Conservation (phyloP, 169 alveolate genomes). For the Plasmodium falciparum region DNA sequence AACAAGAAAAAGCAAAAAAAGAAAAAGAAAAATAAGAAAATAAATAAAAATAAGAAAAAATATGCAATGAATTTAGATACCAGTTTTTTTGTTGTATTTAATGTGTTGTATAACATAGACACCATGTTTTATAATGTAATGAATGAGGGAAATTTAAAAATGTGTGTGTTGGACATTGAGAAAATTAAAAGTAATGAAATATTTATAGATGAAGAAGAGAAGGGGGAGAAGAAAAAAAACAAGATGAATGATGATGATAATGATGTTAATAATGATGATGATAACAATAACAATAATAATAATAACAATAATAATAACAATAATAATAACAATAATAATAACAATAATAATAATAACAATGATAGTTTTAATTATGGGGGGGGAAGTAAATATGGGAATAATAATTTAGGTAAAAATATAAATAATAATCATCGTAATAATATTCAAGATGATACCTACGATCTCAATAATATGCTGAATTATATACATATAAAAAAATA, state of each 20-base stretch:
- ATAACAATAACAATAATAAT: neutral
- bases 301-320: neutral
- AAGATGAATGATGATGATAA: neutral
- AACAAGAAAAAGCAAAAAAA: slow-evolving; percentile 20
- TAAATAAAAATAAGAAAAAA: slow-evolving; percentile 14
- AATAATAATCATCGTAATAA: neutral
- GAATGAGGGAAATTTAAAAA: slow-evolving; percentile 31
- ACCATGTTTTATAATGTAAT: slow-evolving; percentile 35
- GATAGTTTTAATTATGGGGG: too few species aligned
- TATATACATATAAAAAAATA: slow-evolving; percentile 22
- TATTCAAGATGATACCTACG: neutral
- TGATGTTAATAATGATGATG: neutral
- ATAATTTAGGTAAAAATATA: neutral
- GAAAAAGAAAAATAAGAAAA: neutral
- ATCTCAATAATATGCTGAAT: slow-evolving; percentile 20
- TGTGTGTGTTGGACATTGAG: slow-evolving; percentile 18
- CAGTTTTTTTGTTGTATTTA: slow-evolving; percentile 40
- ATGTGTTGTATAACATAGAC: slow-evolving; percentile 50
- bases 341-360: too few species aligned
- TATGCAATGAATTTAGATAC: slow-evolving; percentile 60
- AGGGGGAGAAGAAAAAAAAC: neutral
- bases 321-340: neutral
- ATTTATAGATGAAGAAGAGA: slow-evolving; percentile 7
- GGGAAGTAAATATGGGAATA: too few species aligned
- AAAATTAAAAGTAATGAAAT: slow-evolving; percentile 35